Evolutionary conservation across 2,329 filamentous ascomycete genomes (phyloP).

Genomic region (Salinomyces thailandicus): DNA sequence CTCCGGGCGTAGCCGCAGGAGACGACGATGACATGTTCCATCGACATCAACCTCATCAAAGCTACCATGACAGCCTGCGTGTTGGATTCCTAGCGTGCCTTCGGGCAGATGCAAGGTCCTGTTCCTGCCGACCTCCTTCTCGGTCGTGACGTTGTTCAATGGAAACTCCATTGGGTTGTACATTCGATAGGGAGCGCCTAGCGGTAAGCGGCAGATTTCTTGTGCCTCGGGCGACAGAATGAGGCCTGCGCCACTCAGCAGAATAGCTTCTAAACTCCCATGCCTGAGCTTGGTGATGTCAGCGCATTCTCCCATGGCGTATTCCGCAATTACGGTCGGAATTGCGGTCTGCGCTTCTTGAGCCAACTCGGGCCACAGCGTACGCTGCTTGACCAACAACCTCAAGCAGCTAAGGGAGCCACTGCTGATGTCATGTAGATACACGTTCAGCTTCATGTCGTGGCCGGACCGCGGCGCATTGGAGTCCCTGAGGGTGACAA

Average conservation of each 20-base stretch:
- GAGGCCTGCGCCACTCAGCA: constrained; percentile 16
- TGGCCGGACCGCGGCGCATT: constrained; percentile 3
- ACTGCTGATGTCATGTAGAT: constrained; percentile 17
- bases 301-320: constrained; percentile 7
- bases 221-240: constrained; percentile 16
- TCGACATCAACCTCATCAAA: constrained; percentile 19
- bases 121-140: constrained; percentile 20
- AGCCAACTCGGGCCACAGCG: constrained; percentile 16
- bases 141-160: neutral
- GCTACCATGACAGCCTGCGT: constrained; percentile 12
- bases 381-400: constrained; percentile 18
- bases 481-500: constrained; percentile 5
- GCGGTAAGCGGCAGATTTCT: constrained; percentile 13
- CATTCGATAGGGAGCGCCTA: constrained; percentile 14
- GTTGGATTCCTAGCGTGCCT: constrained; percentile 6
- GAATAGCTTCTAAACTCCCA: constrained; percentile 9
- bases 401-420: constrained; percentile 15
- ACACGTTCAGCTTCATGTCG: constrained; percentile 16
- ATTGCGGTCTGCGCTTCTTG: constrained; percentile 12
- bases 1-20: constrained; percentile 18
- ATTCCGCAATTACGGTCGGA: constrained; percentile 11
- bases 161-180: constrained; percentile 11
- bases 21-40: constrained; percentile 19
- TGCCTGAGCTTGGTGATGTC: constrained; percentile 18
- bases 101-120: constrained; percentile 13